Base-by-base conservation (phyloP, 2,329 filamentous ascomycete genomes). In the Byssoonygena ceratinophila region DNA sequence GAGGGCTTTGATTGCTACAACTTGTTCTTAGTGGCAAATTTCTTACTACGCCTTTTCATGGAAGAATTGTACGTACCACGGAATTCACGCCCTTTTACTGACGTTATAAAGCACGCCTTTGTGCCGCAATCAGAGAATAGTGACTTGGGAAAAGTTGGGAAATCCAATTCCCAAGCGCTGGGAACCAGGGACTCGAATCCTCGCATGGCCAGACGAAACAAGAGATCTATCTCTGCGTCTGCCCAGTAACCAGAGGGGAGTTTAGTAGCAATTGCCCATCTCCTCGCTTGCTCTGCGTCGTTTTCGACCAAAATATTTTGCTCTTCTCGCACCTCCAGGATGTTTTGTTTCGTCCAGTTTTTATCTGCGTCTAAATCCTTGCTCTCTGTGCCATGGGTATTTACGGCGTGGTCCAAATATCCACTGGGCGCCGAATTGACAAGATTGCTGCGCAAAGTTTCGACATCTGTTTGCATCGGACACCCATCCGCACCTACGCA, bases 141-240 rank as follows among this genome's bases (percentile, higher is more conserved):
- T 7, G 70, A 67, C 7, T 73, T 68, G 1, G 78, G 78, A 12
- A 82, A 61, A 14, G 74, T 78, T 7, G 66, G 64, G 56, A 80
- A 80, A 57, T 81, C 77, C 46, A 71, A 63, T 41, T 69, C 66
- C 77, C 77, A 81, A 55, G 67, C 66, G 11, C 64, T 61, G 1
- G 77, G 76, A 11, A 82, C 61, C 1, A 81, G 62, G 8, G 79
- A 74, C 63, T 81, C 78, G 49, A 74, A 75, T 14, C 79, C 78
- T 39, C 78, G 76, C 66, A 75, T 72, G 4, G 71, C 71, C 27
- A 81, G 70, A 53, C 75, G 75, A 53, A 74, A 72, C 57, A 76
- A 76, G 1, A 81, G 65, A 31, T 72, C 71, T 37, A 75, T 71
- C 51, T 80, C 76, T 49, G 75, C 73, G 23, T 73, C 66, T 2